Percentiles rank a stretch among this genome's conserved stretches.
Evolutionary conservation across 108 stramenopile species (phyloP).

Genomic region (Bacterosira constricta): DNA sequence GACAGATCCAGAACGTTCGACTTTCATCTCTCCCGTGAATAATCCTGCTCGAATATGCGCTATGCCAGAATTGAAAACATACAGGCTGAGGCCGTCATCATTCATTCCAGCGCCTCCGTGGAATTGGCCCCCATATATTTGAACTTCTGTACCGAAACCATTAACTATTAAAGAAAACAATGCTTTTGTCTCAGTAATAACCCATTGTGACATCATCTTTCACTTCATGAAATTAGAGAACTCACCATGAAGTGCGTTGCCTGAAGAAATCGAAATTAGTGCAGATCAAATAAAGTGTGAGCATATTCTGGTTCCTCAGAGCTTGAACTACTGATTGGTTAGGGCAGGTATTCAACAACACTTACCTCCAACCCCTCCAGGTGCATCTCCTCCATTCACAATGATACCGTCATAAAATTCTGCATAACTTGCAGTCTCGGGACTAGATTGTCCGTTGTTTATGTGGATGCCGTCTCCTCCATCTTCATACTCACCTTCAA

Average conservation of each 20-base stretch:
- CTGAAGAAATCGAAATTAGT: no score
- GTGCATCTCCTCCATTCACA: slow-evolving; percentile 26
- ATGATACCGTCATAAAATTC: slow-evolving; percentile 22
- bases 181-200: no score
- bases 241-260: neutral
- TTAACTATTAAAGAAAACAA: slow-evolving; percentile 30
- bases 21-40: slow-evolving; percentile 21
- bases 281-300: no score
- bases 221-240: neutral
- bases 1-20: neutral
- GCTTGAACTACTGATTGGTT: no score
- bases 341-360: no score
- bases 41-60: slow-evolving; percentile 26
- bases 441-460: slow-evolving; percentile 23
- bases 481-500: neutral
- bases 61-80: slow-evolving; percentile 20
- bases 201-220: no score
- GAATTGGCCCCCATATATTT: slow-evolving; percentile 31
- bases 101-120: slow-evolving; percentile 18
- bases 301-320: no score
- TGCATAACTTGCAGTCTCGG: slow-evolving; percentile 12
- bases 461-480: slow-evolving; percentile 28
- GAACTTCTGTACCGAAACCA: slow-evolving; percentile 27
- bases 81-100: slow-evolving; percentile 18
- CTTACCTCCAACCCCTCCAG: slow-evolving; percentile 23